phyloP scores from a whole-genome alignment of 441 rosid genomes.

The Codiaeum variegatum region DNA sequence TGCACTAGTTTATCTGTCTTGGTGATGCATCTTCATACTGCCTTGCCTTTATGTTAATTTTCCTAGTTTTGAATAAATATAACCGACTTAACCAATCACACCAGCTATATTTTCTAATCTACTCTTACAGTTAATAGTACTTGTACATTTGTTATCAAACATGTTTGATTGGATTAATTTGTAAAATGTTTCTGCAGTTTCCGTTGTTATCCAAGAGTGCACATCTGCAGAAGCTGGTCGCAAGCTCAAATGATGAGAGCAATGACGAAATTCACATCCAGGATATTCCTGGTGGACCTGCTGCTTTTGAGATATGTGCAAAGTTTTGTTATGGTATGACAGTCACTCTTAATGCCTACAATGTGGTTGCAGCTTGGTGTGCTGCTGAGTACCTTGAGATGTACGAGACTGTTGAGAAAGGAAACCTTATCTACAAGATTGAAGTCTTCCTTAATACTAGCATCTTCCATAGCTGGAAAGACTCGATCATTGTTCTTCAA shows the following conservation, averaged over 20 bases:
- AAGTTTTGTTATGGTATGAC: slow-evolving; percentile 95
- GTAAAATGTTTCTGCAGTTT: slow-evolving; percentile 43
- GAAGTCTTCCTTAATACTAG: slow-evolving; percentile 89
- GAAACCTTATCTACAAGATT: slow-evolving; percentile 86
- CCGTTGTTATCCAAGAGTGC: slow-evolving; percentile 87
- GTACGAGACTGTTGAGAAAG: slow-evolving; percentile 77
- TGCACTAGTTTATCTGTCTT: background rate
- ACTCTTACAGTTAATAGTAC: background rate
- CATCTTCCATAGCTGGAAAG: slow-evolving; percentile 87
- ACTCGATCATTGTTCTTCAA: slow-evolving; percentile 79
- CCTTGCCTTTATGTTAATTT: background rate
- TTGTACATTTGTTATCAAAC: background rate
- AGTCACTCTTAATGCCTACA: slow-evolving; percentile 77
- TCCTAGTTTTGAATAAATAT: background rate
- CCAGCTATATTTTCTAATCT: background rate
- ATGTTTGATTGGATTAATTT: slow-evolving; percentile 18
- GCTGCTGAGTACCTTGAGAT: slow-evolving; percentile 89
- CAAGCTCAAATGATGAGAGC: slow-evolving; percentile 43
- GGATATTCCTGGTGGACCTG: slow-evolving; percentile 85
- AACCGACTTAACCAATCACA: background rate
- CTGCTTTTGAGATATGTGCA: slow-evolving; percentile 87
- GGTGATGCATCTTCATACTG: background rate
- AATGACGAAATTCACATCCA: slow-evolving; percentile 50
- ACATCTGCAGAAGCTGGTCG: slow-evolving; percentile 59
- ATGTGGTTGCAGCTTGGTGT: slow-evolving; percentile 78